These are phyloP conservation scores for Acrodontium crateriforme DNA, from an alignment of 2,329 filamentous ascomycete species.

Conservation along the genomic window DNA sequence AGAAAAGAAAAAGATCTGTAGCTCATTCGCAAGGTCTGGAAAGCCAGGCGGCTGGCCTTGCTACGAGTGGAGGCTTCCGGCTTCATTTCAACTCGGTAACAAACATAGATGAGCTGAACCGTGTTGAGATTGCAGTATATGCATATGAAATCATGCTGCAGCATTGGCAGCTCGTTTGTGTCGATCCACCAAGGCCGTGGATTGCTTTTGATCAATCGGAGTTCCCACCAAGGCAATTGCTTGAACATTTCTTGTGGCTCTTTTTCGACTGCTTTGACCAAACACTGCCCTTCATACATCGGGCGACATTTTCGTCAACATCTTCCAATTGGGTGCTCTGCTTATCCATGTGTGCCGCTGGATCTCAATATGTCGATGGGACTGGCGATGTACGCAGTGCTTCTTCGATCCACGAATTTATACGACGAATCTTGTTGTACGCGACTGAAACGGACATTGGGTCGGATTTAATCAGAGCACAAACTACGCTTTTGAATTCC, in stretches of 20 bases:
- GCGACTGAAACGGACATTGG: no score
- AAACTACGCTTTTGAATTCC: neutral
- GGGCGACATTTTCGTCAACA: constrained; percentile 7
- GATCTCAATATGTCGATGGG: constrained; percentile 12
- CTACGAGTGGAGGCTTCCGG: neutral
- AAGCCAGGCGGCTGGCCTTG: neutral
- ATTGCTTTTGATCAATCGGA: constrained; percentile 8
- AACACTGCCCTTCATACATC: constrained; percentile 19
- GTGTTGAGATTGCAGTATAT: constrained; percentile 1
- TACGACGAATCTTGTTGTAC: neutral
- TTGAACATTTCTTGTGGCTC: constrained; percentile 13
- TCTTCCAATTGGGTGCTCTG: constrained; percentile 11
- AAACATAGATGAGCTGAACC: neutral
- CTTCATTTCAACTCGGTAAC: neutral
- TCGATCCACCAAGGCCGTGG: constrained; percentile 1
- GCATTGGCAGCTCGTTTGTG: neutral
- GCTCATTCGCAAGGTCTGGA: constrained; percentile 1
- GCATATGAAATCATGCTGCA: constrained; percentile 4
- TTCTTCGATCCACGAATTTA: neutral
- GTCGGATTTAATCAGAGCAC: neutral
- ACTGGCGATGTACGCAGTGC: neutral
- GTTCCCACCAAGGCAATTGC: constrained; percentile 12
- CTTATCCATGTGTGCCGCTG: constrained; percentile 17
- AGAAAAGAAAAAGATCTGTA: constrained; percentile 6
- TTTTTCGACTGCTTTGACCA: constrained; percentile 19